Percentiles rank a stretch among this genome's conserved stretches.
Evolutionary conservation across 208 protist species (phyloP).

Genomic region (Herpetomonas tarakana): DNA sequence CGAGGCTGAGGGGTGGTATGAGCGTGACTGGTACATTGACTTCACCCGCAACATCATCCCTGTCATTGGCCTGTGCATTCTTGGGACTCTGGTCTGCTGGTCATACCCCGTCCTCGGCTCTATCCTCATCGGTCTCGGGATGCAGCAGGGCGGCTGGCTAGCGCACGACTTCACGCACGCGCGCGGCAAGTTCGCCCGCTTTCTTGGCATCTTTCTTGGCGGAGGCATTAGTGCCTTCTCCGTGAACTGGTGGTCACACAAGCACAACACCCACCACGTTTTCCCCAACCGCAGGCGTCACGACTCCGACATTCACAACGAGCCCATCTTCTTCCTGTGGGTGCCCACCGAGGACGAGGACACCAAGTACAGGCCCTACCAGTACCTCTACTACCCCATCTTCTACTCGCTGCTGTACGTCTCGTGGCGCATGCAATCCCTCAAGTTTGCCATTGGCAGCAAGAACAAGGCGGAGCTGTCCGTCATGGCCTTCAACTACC

Average conservation of each 20-base stretch:
- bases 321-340: slow-evolving; percentile 71
- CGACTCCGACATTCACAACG: slow-evolving; percentile 82
- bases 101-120: slow-evolving; percentile 48
- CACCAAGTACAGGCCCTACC: slow-evolving; percentile 50
- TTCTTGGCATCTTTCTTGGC: slow-evolving; percentile 42
- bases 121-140: slow-evolving; percentile 62
- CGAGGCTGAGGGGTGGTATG: slow-evolving; percentile 56
- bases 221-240: slow-evolving; percentile 68
- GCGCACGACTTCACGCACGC: slow-evolving; percentile 69
- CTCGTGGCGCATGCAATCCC: slow-evolving; percentile 77
- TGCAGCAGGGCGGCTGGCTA: slow-evolving; percentile 83
- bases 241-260: slow-evolving; percentile 70
- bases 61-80: slow-evolving; percentile 39
- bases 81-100: slow-evolving; percentile 57
- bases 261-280: slow-evolving; percentile 83
- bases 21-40: slow-evolving; percentile 68
- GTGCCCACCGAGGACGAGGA: slow-evolving; percentile 50
- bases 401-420: slow-evolving; percentile 74
- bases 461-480: slow-evolving; percentile 53
- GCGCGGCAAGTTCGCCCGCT: slow-evolving; percentile 38
- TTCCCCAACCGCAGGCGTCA: slow-evolving; percentile 70
- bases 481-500: slow-evolving; percentile 64
- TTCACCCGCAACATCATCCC: slow-evolving; percentile 69
- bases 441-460: slow-evolving; percentile 54
- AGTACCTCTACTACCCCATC: slow-evolving; percentile 66